Base-by-base conservation (phyloP, 257 asterid species). In the Cynanchum wilfordii region DNA sequence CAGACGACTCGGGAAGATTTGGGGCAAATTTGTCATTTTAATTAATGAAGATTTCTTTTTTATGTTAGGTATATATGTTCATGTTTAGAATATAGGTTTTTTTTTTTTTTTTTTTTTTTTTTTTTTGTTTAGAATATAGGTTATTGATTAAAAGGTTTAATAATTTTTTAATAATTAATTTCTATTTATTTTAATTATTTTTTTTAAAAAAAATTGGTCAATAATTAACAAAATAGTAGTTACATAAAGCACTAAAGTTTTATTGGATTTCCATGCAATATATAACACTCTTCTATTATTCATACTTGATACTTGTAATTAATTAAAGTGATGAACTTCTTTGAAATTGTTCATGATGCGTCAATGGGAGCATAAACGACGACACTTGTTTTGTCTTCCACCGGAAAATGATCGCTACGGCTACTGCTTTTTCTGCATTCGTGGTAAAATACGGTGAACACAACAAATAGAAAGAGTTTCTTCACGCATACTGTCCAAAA, bases 371-470 rank as follows among this genome's bases (percentile, higher is more conserved):
- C n/a, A 24, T 73, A 73, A 42, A 7, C 11, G 47, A 42, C 47
- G 11, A 36, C 27, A 10, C 12, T 19, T 33, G 55, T 22, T 51
- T 22, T 38, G 56, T 54, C 77, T 71, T 64, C 72, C 22, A 9
- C 66, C 0, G 9, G 9, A 1, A 36, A 38, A 42, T 42, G 47
- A 42, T 42, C 11, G 47, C 47, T 10, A 10, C 11, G 2, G 47
- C 47, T 42, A 7, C 11, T 42, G 11, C 30, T 65, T 36, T 7
- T 65, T 25, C 54, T 52, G 57, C 72, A 65, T 52, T 74, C 77
- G 66, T 50, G 30, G 40, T 73, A 73, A 73, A 51, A 73, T 22
- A 73, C 1, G 1, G 77, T 73, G 49, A n/a, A 64, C 49, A 73
- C 70, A 5, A 3, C 70, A 38, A 68, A 68, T 0, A 5, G 65